Conservation (phyloP, 2,329 filamentous ascomycete species). For the Boeremia lycopersici region DNA sequence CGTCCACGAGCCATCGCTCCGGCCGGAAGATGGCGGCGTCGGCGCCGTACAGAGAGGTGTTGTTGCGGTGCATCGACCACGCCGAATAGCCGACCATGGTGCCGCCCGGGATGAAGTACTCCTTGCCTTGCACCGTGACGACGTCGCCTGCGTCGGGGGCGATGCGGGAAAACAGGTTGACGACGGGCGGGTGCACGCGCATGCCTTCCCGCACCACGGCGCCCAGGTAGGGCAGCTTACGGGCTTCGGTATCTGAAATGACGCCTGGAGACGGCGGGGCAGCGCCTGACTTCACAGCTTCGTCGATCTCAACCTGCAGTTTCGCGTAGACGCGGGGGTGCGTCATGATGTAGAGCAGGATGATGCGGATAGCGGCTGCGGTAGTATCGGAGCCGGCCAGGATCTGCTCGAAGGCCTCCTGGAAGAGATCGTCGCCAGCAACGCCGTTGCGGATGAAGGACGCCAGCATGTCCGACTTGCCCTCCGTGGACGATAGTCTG, state of each 20-base stretch:
- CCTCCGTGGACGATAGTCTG: slow-evolving; percentile 51
- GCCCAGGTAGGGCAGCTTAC: slow-evolving; percentile 52
- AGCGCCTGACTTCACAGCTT: slow-evolving; percentile 45
- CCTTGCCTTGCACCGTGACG: slow-evolving; percentile 34
- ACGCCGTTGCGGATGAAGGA: slow-evolving; percentile 58
- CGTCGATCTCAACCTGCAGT: slow-evolving; percentile 56
- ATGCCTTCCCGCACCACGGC: slow-evolving; percentile 57
- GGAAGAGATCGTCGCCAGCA: slow-evolving; percentile 48
- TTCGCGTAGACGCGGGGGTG: slow-evolving; percentile 54
- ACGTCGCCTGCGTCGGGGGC: slow-evolving; percentile 41
- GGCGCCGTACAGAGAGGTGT: slow-evolving; percentile 37
- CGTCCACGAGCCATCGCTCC: slow-evolving; percentile 55
- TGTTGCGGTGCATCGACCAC: slow-evolving; percentile 41
- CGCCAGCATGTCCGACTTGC: slow-evolving; percentile 60
- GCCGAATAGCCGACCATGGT: slow-evolving; percentile 43
- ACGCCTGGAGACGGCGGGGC: slow-evolving; percentile 44
- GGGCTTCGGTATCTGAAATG: slow-evolving; percentile 56
- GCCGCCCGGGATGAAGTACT: slow-evolving; percentile 43
- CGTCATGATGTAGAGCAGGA: slow-evolving; percentile 60
- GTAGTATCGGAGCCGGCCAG: slow-evolving; percentile 65
- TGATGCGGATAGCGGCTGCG: slow-evolving; percentile 60
- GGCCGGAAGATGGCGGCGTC: slow-evolving; percentile 57
- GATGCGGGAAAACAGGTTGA: slow-evolving; percentile 40
- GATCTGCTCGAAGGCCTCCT: slow-evolving; percentile 53
- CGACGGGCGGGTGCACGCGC: slow-evolving; percentile 52